Base-by-base conservation (phyloP, 2,329 filamentous ascomycete genomes). In the Simplicillium aogashimaense region DNA sequence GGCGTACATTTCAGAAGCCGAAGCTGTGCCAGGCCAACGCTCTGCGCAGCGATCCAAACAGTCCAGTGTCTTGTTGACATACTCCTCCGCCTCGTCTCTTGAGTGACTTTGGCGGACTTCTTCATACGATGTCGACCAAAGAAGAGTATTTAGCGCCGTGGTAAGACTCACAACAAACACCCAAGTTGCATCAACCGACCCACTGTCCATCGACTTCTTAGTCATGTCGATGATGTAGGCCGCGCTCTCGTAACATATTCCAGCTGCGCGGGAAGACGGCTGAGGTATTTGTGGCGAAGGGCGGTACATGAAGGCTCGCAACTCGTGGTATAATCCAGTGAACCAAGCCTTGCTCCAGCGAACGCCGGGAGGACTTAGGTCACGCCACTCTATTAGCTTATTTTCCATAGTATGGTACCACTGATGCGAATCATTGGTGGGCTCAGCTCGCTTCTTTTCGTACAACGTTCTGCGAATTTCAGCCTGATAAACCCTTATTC, bases 221-320 rank as follows among this genome's bases (percentile, higher is more conserved):
- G 88, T 83, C 56, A 90, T 78, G 48, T 81, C 74, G 51, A 95
- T 86, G 54, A 95, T 89, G 59, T 79, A 86, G 10, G 81, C 72
- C 36, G 86, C 81, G 32, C 86, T 88, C 35, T 92, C 81, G 53
- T 84, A 95, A 56, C 89, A 97, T 49, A 79, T 81, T 28, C 75
- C 66, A 1, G 90, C 90, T 1, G 89, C 87, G n/a, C 74, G 65
- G 7, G 82, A 60, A 0, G 87, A 89, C 0, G 92, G 92, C 45
- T 85, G 81, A 0, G 90, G 86, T 3, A 97, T 79, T 57, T 97
- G 92, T 1, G 92, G 92, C 1, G 87, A 95, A 1, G 92, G 92
- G 3, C 92, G 77, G 58, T 87, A 92, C 48, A 97, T 73, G 50
- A 89, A 84, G 35, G 95, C 78, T 16, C 94, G 70, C 78, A 95